Evolutionary conservation across 2,329 filamentous ascomycete species (phyloP).

Genomic region (Herpotrichia juniperi): DNA sequence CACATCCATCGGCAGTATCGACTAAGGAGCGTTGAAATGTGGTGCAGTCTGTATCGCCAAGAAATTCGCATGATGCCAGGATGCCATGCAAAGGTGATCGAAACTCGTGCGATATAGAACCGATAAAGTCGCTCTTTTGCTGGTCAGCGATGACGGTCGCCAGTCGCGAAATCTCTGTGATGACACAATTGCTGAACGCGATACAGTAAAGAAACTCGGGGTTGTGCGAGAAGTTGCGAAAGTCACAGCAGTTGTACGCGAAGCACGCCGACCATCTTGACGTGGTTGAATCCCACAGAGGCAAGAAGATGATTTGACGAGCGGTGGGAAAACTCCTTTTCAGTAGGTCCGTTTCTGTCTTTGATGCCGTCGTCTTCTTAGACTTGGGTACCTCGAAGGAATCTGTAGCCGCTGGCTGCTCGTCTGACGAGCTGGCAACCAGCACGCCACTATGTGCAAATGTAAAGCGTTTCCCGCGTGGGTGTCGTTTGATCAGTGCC

Average conservation of each 20-base stretch:
- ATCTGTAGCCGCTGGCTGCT: conserved; percentile 5
- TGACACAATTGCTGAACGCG: conserved; percentile 51
- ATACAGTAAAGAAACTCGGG: conserved; percentile 49
- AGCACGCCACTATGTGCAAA: conserved; percentile 31
- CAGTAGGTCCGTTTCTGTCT: conserved; percentile 4
- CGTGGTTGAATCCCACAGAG: conserved; percentile 57
- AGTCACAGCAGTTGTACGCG: conserved; percentile 47
- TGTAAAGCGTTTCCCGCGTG: conserved; percentile 42
- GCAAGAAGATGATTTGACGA: conserved; percentile 55
- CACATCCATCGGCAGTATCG: conserved; percentile 43
- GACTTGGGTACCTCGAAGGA: conserved; percentile 1
- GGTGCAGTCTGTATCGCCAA: conserved; percentile 34
- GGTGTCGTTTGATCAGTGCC: conserved; percentile 32
- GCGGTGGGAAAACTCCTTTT: conserved; percentile 53
- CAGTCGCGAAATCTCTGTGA: conserved; percentile 48
- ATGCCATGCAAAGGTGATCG: conserved; percentile 49
- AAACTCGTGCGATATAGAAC: conserved; percentile 57
- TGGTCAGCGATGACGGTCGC: conserved; percentile 50
- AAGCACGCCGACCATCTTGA: conserved; percentile 55
- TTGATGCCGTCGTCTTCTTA: conserved; percentile 32
- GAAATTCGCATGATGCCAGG: conserved; percentile 10
- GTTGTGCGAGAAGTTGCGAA: conserved; percentile 38
- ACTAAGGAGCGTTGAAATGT: conserved; percentile 50
- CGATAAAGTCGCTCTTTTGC: conserved; percentile 58
- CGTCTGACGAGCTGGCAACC: conserved; percentile 31